A percentile compares a stretch with the other conserved stretches of the same genome.
phyloP scores from a whole-genome alignment of 495 filamentous ascomycete species.

The Tetracladium setigerum region DNA sequence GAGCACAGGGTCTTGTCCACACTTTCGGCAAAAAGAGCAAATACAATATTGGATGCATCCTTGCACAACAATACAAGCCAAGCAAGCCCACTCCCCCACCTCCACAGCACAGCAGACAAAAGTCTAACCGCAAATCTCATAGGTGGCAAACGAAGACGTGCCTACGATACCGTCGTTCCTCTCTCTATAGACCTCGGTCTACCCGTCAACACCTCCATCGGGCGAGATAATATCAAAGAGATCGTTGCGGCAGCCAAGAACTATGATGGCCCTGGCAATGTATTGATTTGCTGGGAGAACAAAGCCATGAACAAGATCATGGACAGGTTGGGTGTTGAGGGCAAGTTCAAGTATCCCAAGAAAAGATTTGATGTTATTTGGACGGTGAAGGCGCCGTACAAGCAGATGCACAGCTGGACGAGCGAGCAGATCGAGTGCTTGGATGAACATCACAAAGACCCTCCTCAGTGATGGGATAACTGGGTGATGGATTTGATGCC shows the following conservation, averaged over 20 bases:
- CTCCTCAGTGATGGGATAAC: too few species aligned
- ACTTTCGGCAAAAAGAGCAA: constrained; percentile 37
- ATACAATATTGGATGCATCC: constrained; percentile 46
- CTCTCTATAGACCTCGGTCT: constrained; percentile 43
- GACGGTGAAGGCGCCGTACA: constrained; percentile 36
- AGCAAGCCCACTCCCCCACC: constrained; percentile 19
- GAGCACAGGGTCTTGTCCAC: constrained; percentile 41
- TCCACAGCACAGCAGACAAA: background rate
- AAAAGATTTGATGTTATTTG: constrained; percentile 39
- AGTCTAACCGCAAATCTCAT: background rate
- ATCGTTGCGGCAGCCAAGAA: constrained; percentile 35
- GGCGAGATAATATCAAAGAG: constrained; percentile 38
- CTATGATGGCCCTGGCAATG: constrained; percentile 41
- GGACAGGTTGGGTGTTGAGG: constrained; percentile 26
- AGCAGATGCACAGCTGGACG: background rate
- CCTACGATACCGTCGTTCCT: constrained; percentile 44
- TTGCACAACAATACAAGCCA: constrained; percentile 41
- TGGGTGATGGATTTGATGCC: too few species aligned
- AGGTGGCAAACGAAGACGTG: constrained; percentile 43
- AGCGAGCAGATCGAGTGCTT: too few species aligned
- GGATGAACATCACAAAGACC: too few species aligned
- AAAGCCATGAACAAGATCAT: constrained; percentile 40
- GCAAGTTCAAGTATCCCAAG: constrained; percentile 19
- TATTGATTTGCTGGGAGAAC: constrained; percentile 54
- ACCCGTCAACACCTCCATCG: constrained; percentile 36